These are phyloP conservation scores for Penicillium sp. DNA, from an alignment of 2,329 filamentous ascomycete species.

Conservation along the genomic window DNA sequence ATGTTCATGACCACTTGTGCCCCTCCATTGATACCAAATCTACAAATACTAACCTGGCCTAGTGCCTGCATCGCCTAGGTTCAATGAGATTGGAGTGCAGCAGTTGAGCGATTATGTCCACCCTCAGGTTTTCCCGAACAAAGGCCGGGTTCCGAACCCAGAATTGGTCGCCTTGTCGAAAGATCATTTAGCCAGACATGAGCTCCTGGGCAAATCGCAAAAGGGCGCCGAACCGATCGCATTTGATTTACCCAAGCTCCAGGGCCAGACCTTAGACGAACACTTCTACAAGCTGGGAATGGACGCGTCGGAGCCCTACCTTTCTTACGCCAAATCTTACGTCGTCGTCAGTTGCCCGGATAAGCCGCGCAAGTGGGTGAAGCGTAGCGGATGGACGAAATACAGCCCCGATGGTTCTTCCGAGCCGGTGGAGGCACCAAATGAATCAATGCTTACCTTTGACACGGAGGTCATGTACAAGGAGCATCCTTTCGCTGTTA, in stretches of 20 bases:
- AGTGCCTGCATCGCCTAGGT: constrained; percentile 63
- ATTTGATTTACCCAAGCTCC: constrained; percentile 81
- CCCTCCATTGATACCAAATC: neutral
- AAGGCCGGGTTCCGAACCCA: constrained; percentile 59
- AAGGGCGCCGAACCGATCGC: constrained; percentile 75
- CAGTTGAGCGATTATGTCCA: constrained; percentile 86
- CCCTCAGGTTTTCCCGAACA: constrained; percentile 74
- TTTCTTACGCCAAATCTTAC: constrained; percentile 76
- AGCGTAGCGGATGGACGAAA: constrained; percentile 88
- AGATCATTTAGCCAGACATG: constrained; percentile 82
- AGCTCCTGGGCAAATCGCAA: constrained; percentile 87
- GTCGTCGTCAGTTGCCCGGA: constrained; percentile 62
- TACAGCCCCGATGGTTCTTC: constrained; percentile 75
- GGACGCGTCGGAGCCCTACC: constrained; percentile 84
- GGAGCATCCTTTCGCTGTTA: constrained; percentile 87
- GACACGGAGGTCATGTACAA: constrained; percentile 98
- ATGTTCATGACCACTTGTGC: neutral
- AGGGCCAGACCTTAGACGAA: constrained; percentile 83
- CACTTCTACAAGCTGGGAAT: constrained; percentile 89
- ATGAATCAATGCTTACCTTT: constrained; percentile 84
- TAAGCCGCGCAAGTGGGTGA: constrained; percentile 74
- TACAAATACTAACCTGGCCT: constrained; percentile 16
- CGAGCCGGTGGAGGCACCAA: constrained; percentile 75
- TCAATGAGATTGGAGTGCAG: constrained; percentile 93
- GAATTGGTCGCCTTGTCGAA: constrained; percentile 79